Evolutionary conservation across 495 filamentous ascomycete genomes (phyloP).

Genomic region (Chaetomidium leptoderma): DNA sequence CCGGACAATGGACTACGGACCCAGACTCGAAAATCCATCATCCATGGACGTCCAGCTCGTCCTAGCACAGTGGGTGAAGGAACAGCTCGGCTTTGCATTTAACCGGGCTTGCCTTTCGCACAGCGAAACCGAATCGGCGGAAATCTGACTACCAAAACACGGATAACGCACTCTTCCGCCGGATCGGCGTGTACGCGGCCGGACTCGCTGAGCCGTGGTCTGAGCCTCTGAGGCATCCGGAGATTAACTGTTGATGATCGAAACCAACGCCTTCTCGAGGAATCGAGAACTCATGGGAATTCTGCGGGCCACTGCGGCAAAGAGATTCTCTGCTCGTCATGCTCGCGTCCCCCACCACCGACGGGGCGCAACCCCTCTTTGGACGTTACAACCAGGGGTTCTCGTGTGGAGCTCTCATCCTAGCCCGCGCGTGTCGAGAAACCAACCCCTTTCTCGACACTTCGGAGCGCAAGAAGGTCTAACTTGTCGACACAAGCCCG

Average conservation of each 20-base stretch:
- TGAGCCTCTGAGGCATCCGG: not conserved
- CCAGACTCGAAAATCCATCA: not conserved
- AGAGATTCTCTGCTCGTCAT: constrained; percentile 11
- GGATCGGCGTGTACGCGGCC: constrained; percentile 1
- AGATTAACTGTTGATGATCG: not conserved
- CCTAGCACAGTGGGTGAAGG: constrained; percentile 1
- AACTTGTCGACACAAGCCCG: not conserved
- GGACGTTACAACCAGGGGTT: constrained; percentile 12
- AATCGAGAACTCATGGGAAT: not conserved
- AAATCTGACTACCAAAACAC: constrained; percentile 2
- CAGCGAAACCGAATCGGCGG: not conserved
- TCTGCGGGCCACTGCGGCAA: too few species aligned
- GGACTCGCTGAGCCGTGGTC: not conserved
- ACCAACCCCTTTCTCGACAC: constrained; percentile 11
- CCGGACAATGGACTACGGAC: not conserved
- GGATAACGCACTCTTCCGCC: not conserved
- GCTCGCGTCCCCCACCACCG: constrained; percentile 6
- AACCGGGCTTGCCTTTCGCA: constrained; percentile 4
- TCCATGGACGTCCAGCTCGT: too few species aligned
- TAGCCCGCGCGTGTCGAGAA: not conserved
- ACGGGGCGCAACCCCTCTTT: constrained; percentile 20
- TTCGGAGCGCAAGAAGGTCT: not conserved
- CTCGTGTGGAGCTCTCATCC: constrained; percentile 13
- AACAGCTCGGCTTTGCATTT: constrained; percentile 14
- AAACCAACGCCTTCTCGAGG: not conserved